Evolutionary conservation across 2,329 filamentous ascomycete species (phyloP), one percentile per base, ranked within the genome.

Genomic region (Daldinia sp.): DNA sequence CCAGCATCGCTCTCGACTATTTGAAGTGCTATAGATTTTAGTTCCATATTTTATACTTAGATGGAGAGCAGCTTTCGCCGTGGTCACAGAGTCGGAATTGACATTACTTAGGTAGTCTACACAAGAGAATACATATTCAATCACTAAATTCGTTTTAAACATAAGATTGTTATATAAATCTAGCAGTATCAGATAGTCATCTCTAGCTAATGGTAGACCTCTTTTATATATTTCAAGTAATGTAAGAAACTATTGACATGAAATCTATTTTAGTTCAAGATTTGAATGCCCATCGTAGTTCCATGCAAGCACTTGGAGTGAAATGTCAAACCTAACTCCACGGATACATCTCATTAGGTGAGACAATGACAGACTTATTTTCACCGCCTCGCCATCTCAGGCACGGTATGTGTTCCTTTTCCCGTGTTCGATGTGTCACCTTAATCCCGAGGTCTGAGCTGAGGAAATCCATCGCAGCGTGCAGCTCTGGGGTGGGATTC

Each of bases 331-430:
- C 12, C 35, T 66, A 74, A 37, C 65, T 69, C 72, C 73, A 72
- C 0, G 60, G 60, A 39, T 74, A 75, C 6, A 71, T 72, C 56
- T 75, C 72, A 53, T 71, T 72, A 1, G 65, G 65, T 30, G 23
- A 55, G 3, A 63, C 37, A 18, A 41, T 51, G 4, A 26, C 54
- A 1, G 41, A 33, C 15, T 15, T 48, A 50, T 68, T 70, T 28
- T 71, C 63, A 5, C 56, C 60, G 12, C 63, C 58, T 12, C 58
- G 65, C 67, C 64, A 70, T 33, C 73, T 65, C 1, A 73, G 6
- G 10, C 65, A 74, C 4, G 72, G 69, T 35, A 73, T 39, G 6
- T 68, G 41, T 5, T 30, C 44, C 20, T 12, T 59, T 15, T 63
- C 59, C 7, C 65, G 39, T 18, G 60, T 65, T n/a, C 71, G 67